Percentiles rank a stretch among this genome's conserved stretches.
These are phyloP conservation scores for Phytopythium cucurbitacearum DNA, from an alignment of 352 stramenopile species.

Conservation along the genomic window DNA sequence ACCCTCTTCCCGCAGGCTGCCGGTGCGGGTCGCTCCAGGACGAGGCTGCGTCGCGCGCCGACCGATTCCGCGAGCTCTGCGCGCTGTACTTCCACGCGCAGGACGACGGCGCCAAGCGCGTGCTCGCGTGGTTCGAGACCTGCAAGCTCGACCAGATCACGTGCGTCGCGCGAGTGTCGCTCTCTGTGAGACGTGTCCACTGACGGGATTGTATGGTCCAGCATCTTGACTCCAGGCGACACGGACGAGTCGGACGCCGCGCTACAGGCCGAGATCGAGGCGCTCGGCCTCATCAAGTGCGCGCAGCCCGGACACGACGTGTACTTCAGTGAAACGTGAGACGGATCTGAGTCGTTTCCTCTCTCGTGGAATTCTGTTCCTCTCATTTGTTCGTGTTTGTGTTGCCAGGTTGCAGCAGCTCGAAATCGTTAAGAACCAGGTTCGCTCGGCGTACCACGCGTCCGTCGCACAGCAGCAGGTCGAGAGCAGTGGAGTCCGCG, in stretches of 20 bases:
- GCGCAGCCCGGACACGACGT: slow-evolving; percentile 28
- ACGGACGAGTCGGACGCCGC: slow-evolving; percentile 7
- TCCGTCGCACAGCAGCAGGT: slow-evolving; percentile 43
- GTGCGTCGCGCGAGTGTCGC: slow-evolving; percentile 13
- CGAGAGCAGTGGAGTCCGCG: background rate
- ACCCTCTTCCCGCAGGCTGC: slow-evolving; percentile 15
- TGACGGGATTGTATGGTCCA: background rate
- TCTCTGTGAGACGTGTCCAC: background rate
- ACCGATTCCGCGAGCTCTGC: slow-evolving; percentile 57
- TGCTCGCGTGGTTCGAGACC: slow-evolving; percentile 67
- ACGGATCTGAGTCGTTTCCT: background rate
- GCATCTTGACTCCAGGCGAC: slow-evolving; percentile 18
- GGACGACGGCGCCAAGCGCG: slow-evolving; percentile 48
- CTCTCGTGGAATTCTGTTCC: background rate
- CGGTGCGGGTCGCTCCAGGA: slow-evolving; percentile 24
- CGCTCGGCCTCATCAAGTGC: slow-evolving; percentile 43
- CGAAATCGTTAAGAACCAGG: slow-evolving; percentile 62
- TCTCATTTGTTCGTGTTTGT: slow-evolving; percentile 4
- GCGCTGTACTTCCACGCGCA: slow-evolving; percentile 59
- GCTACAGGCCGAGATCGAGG: slow-evolving; percentile 17
- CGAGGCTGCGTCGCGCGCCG: slow-evolving; percentile 21
- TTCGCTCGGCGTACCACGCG: slow-evolving; percentile 51
- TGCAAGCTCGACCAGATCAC: slow-evolving; percentile 61
- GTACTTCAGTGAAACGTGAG: slow-evolving; percentile 37
- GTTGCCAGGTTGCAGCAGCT: slow-evolving; percentile 40